Percentiles rank a stretch among this genome's conserved stretches.
These are phyloP conservation scores for Clonostachys sp. DNA, from an alignment of 2,329 filamentous ascomycete genomes.

Conservation along the genomic window DNA sequence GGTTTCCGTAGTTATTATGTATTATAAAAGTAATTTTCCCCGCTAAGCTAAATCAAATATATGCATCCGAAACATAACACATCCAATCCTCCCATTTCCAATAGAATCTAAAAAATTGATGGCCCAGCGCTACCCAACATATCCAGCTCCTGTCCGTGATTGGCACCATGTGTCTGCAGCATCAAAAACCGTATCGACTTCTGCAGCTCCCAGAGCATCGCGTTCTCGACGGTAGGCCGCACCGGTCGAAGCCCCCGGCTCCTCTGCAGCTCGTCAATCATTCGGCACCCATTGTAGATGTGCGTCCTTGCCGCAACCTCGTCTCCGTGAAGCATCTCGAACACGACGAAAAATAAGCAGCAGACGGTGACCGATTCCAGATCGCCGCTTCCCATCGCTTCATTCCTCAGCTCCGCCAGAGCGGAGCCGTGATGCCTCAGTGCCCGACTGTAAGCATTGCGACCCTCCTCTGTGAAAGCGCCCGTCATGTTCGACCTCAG, in stretches of 20 bases:
- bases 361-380: constrained; percentile 22
- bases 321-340: constrained; percentile 29
- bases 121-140: too few relatives aligned
- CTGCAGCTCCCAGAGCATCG: constrained; percentile 4
- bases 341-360: constrained; percentile 29
- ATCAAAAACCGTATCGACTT: constrained; percentile 4
- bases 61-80: too few relatives aligned
- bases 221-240: background rate
- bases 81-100: too few relatives aligned
- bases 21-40: too few relatives aligned
- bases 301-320: constrained; percentile 24
- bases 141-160: too few relatives aligned
- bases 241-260: background rate
- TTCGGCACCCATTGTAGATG: constrained; percentile 25
- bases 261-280: constrained; percentile 23
- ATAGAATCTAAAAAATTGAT: too few relatives aligned
- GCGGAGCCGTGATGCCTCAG: constrained; percentile 24
- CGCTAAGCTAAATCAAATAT: too few relatives aligned
- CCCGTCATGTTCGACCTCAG: constrained; percentile 7
- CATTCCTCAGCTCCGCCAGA: constrained; percentile 16
- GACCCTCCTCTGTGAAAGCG: constrained; percentile 3
- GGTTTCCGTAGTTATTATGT: too few relatives aligned
- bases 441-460: constrained; percentile 19
- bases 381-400: constrained; percentile 7
- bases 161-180: background rate